A percentile compares a stretch with the other conserved stretches of the same genome.
Conservation (phyloP, 345 rosid species). For the Aquilaria yunnanensis region DNA sequence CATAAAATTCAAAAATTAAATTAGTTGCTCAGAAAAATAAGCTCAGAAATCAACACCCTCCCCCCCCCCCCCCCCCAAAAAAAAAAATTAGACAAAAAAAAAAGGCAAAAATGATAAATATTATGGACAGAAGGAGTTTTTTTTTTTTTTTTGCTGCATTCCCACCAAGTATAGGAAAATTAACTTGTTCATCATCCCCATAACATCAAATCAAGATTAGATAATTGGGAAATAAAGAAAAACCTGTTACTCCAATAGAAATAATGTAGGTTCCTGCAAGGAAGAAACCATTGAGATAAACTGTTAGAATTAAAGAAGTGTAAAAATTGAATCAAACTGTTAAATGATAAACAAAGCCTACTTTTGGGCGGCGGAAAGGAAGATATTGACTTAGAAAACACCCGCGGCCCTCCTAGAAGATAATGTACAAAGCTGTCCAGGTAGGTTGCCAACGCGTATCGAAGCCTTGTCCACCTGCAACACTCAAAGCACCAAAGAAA, state of each 20-base stretch:
- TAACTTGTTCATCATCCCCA: no score
- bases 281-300: not conserved
- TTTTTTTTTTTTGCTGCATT: no score
- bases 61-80: no score
- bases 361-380: not conserved
- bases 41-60: no score
- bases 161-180: no score
- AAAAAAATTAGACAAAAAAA: no score
- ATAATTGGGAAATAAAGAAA: not conserved
- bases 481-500: not conserved
- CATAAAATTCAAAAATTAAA: no score
- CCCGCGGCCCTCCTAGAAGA: not conserved
- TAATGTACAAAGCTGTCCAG: not conserved
- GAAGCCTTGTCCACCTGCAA: not conserved
- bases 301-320: not conserved
- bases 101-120: no score
- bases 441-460: not conserved
- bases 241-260: slow-evolving; percentile 7
- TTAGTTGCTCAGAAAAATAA: no score
- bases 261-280: slow-evolving; percentile 6
- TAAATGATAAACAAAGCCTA: not conserved
- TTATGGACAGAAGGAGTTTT: no score
- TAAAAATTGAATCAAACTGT: not conserved
- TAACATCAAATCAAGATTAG: no score
- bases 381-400: not conserved